phyloP scores from a whole-genome alignment of 345 rosid genomes.

The Lumnitzera littorea region DNA sequence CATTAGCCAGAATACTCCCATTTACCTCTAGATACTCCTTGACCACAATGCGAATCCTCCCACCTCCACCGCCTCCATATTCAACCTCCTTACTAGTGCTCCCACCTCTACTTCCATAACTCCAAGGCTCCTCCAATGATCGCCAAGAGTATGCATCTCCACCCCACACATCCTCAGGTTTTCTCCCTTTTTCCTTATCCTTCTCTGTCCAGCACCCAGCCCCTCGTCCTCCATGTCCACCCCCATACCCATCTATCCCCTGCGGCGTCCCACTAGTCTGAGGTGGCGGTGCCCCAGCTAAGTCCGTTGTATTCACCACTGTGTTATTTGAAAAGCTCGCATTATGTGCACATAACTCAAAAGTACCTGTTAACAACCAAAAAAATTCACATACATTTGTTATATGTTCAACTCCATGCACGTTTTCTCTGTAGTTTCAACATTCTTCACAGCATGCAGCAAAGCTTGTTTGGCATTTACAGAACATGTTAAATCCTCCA shows the following conservation, averaged over 20 bases:
- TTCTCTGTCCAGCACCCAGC: slow-evolving; percentile 66
- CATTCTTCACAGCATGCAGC: no score
- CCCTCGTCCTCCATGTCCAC: slow-evolving; percentile 98
- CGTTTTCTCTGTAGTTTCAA: no score
- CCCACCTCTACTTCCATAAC: slow-evolving; percentile 90
- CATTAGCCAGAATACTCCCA: slow-evolving; percentile 74
- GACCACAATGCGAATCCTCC: slow-evolving; percentile 54
- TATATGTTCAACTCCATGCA: no score
- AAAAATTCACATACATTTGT: no score
- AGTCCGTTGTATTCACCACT: slow-evolving; percentile 68
- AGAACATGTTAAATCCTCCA: no score
- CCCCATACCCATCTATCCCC: slow-evolving; percentile 85
- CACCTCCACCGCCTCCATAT: slow-evolving; percentile 95
- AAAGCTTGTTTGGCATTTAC: no score
- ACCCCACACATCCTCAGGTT: slow-evolving; percentile 97
- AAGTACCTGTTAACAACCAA: slow-evolving; percentile 33
- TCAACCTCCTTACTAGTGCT: slow-evolving; percentile 75
- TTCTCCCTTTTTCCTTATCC: slow-evolving; percentile 47
- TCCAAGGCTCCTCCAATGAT: slow-evolving; percentile 57
- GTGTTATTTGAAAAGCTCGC: slow-evolving; percentile 61
- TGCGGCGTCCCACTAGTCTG: slow-evolving; percentile 97
- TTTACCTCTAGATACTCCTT: slow-evolving; percentile 44
- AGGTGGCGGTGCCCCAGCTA: slow-evolving; percentile 80
- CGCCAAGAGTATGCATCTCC: slow-evolving; percentile 99
- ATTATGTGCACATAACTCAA: slow-evolving; percentile 59